Conservation (phyloP, 129 eudicot species). For the Centrapalus pauciflorus region DNA sequence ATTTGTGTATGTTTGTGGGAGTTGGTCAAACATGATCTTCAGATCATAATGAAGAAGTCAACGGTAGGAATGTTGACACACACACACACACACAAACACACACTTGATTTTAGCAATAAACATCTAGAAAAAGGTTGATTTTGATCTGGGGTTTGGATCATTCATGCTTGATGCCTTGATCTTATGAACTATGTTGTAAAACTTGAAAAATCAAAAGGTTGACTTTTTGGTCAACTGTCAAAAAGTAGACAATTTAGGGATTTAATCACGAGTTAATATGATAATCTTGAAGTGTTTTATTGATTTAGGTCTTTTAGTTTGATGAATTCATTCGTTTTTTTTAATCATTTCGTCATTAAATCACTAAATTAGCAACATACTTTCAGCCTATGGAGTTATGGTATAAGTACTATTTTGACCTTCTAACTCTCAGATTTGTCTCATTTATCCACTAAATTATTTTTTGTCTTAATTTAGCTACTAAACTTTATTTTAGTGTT, state of each 20-base stretch:
- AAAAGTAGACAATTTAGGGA: background rate
- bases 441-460: no score
- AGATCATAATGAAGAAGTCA: conserved; percentile 9
- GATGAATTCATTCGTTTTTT: background rate
- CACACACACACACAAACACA: background rate
- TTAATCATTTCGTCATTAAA: background rate
- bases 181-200: background rate
- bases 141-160: conserved; percentile 12
- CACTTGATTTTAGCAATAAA: no score
- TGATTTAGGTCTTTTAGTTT: background rate
- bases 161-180: conserved; percentile 16
- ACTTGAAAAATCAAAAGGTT: background rate
- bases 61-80: background rate
- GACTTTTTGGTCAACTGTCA: conserved; percentile 25
- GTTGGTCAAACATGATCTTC: conserved; percentile 4
- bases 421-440: no score
- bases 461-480: no score
- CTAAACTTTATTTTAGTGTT: no score
- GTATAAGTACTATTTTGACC: background rate
- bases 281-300: background rate
- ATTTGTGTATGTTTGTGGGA: background rate
- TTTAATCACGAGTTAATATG: background rate
- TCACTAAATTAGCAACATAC: background rate
- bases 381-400: background rate
- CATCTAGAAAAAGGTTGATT: background rate